A percentile compares a stretch with the other conserved stretches of the same genome.
phyloP scores from a whole-genome alignment of 495 filamentous ascomycete species.

The Annulohypoxylon nitens region DNA sequence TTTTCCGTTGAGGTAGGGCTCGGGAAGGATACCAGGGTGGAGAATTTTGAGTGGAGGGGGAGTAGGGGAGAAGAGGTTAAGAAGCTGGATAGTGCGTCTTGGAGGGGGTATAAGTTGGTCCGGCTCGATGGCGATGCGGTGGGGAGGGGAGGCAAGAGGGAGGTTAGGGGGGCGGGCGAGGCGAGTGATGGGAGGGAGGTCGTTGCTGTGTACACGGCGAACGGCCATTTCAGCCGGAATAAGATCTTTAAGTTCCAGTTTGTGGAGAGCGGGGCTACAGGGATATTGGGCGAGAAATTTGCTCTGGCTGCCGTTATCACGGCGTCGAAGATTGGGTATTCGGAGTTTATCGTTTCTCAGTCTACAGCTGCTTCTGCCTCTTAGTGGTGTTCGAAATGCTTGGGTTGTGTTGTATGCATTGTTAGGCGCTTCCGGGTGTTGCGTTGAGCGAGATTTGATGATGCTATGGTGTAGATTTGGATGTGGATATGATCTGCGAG shows the following conservation, averaged over 20 bases:
- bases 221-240: conserved; percentile 31
- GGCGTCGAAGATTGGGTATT: conserved; percentile 42
- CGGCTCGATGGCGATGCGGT: conserved; percentile 23
- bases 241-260: conserved; percentile 48
- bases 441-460: not conserved
- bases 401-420: conserved; percentile 2
- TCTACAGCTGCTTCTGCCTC: not conserved
- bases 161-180: conserved; percentile 25
- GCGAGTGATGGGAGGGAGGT: conserved; percentile 51
- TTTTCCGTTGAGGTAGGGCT: conserved; percentile 42
- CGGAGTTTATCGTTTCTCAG: conserved; percentile 18
- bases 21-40: conserved; percentile 41
- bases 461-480: not conserved
- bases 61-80: conserved; percentile 45
- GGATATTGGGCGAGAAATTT: conserved; percentile 47
- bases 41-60: conserved; percentile 51
- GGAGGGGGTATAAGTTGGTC: conserved; percentile 49
- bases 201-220: conserved; percentile 42
- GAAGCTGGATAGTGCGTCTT: conserved; percentile 30
- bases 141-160: conserved; percentile 34
- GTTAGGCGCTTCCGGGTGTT: not conserved
- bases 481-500: not conserved
- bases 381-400: not conserved
- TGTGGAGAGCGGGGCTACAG: conserved; percentile 46
- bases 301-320: conserved; percentile 38